Base-by-base conservation (phyloP, 2,329 filamentous ascomycete species). In the Lanzia echinophila region DNA sequence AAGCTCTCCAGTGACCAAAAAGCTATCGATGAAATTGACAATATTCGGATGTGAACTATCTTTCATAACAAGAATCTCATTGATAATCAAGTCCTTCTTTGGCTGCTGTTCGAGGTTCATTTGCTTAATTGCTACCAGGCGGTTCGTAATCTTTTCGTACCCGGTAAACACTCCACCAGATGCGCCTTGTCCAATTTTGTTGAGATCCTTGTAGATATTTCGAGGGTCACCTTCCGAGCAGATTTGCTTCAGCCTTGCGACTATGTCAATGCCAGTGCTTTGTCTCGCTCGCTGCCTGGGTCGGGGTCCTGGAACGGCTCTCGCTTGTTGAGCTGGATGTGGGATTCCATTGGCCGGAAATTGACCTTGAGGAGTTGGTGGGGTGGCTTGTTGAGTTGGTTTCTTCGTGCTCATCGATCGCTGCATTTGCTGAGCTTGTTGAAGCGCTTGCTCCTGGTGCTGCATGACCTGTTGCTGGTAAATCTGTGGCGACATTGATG, bases 61-160 rank as follows among this genome's bases (percentile, higher is more conserved):
- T 74, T 95, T 96, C 94, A 99, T 99, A 55, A 99, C 94, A 55
- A 99, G 73, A 62, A 99, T 99, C 69, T 99, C 94, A 70, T 99
- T 99, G 72, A 99, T 96, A 66, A 99, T 99, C 47, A 97, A 76
- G 65, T 99, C 94, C 72, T 99, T 99, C 80, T 97, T 97, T 2
- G 94, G 94, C 67, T 99, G 94, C 72, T 97, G 88, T 70, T 97
- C 94, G 53, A 99, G 75, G 62, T 97, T 97, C 94, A 99, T 99
- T 75, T 99, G 94, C 75, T 99, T 99, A 73, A 99, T 97, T 41
- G 94, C 94, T 36, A 99, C 94, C 62, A 95, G 84, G 58, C 87
- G 84, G 71, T 95, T 95, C 38, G 83, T 87, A 53, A 83, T 86
- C 60, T 84, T 79, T 70, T 96, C 89, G 68, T 92, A 89, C 3